Evolutionary conservation across 495 filamentous ascomycete genomes (phyloP).

Genomic region (Penicillium pulvis): DNA sequence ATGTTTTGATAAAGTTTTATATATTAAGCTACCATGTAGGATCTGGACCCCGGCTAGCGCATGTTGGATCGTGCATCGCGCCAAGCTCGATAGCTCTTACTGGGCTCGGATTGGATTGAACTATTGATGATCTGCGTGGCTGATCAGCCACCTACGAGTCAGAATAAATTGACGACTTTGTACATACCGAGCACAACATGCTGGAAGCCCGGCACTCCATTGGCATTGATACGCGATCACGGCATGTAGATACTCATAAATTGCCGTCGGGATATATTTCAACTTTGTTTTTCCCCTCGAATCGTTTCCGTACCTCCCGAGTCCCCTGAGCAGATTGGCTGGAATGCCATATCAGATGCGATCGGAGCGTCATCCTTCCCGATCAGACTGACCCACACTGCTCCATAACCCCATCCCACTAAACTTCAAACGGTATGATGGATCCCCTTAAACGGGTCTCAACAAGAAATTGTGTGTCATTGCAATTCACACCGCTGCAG

Average conservation of each 20-base stretch:
- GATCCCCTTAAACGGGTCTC: neutral
- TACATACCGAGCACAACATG: too few relatives aligned
- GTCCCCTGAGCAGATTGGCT: neutral
- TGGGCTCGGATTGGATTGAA: neutral
- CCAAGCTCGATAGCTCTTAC: neutral
- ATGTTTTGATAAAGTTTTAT: neutral
- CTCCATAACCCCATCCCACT: neutral
- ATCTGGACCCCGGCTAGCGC: neutral
- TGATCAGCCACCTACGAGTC: neutral
- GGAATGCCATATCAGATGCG: slow-evolving; percentile 13
- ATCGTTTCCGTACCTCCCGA: neutral
- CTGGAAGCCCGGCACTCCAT: neutral
- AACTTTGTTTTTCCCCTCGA: too few relatives aligned
- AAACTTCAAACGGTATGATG: neutral
- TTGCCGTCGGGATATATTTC: neutral
- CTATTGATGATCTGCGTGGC: slow-evolving; percentile 16
- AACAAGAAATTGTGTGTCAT: slow-evolving; percentile 15
- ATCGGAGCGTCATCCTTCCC: slow-evolving; percentile 18
- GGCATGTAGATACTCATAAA: neutral
- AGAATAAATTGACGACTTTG: neutral
- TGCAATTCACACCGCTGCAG: slow-evolving; percentile 8
- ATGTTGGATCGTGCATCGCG: neutral
- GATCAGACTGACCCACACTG: slow-evolving; percentile 9
- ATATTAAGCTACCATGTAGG: neutral
- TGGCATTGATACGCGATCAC: neutral